phyloP scores from a whole-genome alignment of 495 filamentous ascomycete genomes.

The Xylaria venustula region DNA sequence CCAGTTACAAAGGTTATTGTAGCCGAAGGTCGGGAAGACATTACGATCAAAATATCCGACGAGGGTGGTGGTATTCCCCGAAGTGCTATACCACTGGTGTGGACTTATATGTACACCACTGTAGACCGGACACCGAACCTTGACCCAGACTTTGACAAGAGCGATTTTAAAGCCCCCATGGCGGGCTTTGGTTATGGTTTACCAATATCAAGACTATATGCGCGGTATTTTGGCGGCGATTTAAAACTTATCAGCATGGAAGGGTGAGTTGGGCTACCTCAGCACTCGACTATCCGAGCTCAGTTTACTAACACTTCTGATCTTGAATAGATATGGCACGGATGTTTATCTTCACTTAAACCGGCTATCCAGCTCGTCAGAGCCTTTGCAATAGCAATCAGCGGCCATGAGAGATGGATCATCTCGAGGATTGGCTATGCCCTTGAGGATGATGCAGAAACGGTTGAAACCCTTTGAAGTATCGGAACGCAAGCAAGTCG shows the following conservation, averaged over 20 bases:
- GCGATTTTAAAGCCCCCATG: constrained; percentile 99
- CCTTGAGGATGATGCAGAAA: constrained; percentile 58
- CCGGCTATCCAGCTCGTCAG: constrained; percentile 88
- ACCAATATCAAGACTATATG: constrained; percentile 90
- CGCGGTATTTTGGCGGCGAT: constrained; percentile 95
- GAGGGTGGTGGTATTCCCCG: constrained; percentile 95
- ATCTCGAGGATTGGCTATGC: constrained; percentile 85
- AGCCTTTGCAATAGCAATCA: constrained; percentile 97
- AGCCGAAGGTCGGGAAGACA: constrained; percentile 95
- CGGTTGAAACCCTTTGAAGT: constrained; percentile 64
- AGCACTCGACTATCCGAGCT: neutral
- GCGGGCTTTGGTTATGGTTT: constrained; percentile 96
- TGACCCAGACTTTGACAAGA: constrained; percentile 98
- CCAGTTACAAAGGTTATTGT: constrained; percentile 96
- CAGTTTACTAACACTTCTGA: constrained; percentile 6
- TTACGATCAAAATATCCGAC: constrained; percentile 96
- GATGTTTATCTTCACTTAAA: constrained; percentile 98
- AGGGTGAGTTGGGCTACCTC: constrained; percentile 61
- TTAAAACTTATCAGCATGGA: constrained; percentile 99
- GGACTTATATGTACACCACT: constrained; percentile 99
- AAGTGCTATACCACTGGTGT: constrained; percentile 88
- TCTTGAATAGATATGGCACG: constrained; percentile 76
- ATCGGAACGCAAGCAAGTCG: constrained; percentile 82
- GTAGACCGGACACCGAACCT: constrained; percentile 92
- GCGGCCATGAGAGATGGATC: constrained; percentile 83